Conservation (phyloP, 495 filamentous ascomycete species). For the Penicillium cinerascens region DNA sequence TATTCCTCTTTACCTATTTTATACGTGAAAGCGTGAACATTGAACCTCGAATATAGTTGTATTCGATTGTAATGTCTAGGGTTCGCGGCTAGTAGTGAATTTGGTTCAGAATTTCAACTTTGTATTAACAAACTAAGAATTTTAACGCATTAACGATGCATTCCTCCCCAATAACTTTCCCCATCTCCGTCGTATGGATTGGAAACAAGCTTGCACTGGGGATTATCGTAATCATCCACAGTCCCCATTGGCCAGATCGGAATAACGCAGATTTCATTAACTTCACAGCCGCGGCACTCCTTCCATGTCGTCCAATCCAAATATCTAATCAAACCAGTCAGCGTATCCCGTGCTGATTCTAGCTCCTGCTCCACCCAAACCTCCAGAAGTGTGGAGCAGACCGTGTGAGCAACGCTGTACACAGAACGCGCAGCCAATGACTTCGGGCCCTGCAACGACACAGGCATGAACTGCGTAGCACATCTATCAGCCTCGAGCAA, state of each 20-base stretch:
- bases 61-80: conserved; percentile 1
- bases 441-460: conserved; percentile 3
- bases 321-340: conserved; percentile 44
- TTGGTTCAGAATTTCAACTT: no score
- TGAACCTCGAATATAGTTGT: background rate
- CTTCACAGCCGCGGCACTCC: conserved; percentile 50
- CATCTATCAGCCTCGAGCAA: conserved; percentile 45
- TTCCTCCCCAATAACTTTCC: conserved; percentile 37
- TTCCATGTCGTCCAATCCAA: conserved; percentile 63
- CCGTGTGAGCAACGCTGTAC: conserved; percentile 38
- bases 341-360: conserved; percentile 16
- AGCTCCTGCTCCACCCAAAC: conserved; percentile 30
- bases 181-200: conserved; percentile 23
- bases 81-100: no score
- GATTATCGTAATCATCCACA: conserved; percentile 49
- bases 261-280: conserved; percentile 61
- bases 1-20: conserved; percentile 20
- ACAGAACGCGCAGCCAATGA: conserved; percentile 40
- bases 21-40: conserved; percentile 16
- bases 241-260: conserved; percentile 64
- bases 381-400: conserved; percentile 50
- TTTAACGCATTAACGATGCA: conserved; percentile 1
- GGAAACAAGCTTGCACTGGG: conserved; percentile 40
- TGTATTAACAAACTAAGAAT: background rate
- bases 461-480: conserved; percentile 44